Percentiles rank a stretch among this genome's conserved stretches.
These are phyloP conservation scores for Hyphochytrium catenoides DNA, from an alignment of 352 stramenopile genomes.

Conservation along the genomic window DNA sequence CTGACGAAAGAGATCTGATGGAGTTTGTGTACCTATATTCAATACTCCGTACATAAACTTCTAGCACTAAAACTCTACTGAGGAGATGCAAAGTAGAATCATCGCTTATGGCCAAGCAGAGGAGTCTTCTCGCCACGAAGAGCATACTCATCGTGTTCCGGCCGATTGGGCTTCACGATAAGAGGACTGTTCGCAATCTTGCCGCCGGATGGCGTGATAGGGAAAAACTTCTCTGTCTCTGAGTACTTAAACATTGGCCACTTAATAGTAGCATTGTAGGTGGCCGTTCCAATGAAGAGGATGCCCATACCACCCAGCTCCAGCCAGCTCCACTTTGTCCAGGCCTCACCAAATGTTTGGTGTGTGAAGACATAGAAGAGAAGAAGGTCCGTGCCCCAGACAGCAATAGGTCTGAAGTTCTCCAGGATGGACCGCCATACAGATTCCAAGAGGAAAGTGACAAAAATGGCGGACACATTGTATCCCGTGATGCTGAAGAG, in stretches of 20 bases:
- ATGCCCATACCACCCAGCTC: conserved; percentile 49
- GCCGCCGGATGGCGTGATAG: too few species aligned
- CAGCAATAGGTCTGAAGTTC: conserved; percentile 53
- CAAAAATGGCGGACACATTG: conserved; percentile 58
- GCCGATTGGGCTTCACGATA: too few species aligned
- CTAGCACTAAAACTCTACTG: too few species aligned
- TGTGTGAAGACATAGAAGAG: conserved; percentile 51
- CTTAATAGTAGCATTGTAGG: conserved; percentile 44
- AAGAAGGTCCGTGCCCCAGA: conserved; percentile 52
- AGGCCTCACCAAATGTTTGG: conserved; percentile 40
- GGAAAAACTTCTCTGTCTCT: too few species aligned
- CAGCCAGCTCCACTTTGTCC: conserved; percentile 37
- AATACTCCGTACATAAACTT: too few species aligned
- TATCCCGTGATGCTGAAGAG: conserved; percentile 48
- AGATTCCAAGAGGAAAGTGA: conserved; percentile 53
- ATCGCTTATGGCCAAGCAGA: too few species aligned
- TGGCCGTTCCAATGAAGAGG: conserved; percentile 52
- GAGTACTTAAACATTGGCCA: conserved; percentile 5
- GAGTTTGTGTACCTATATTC: too few species aligned
- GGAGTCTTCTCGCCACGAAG: too few species aligned
- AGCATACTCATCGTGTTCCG: too few species aligned
- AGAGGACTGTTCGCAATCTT: too few species aligned
- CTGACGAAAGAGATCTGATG: too few species aligned
- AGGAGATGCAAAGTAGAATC: too few species aligned
- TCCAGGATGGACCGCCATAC: conserved; percentile 72